Percentiles rank a stretch among this genome's conserved stretches.
These are phyloP conservation scores for Macrophomina tecta DNA, from an alignment of 2,329 filamentous ascomycete genomes.

Conservation along the genomic window DNA sequence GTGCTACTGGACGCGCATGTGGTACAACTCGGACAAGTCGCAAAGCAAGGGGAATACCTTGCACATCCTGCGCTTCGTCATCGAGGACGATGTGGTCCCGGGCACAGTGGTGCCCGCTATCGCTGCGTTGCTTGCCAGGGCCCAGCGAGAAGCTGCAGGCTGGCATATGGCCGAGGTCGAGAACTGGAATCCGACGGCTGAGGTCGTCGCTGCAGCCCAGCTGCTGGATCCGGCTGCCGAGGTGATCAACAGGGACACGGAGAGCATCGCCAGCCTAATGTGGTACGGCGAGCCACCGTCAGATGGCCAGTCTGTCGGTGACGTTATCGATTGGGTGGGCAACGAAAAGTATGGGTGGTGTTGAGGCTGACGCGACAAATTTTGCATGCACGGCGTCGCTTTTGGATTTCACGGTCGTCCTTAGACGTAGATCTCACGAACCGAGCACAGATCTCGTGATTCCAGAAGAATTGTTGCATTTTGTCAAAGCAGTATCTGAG, in stretches of 20 bases:
- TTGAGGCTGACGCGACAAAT: slow-evolving; percentile 46
- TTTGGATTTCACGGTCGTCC: neutral
- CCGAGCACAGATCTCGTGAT: neutral
- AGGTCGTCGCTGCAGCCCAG: slow-evolving; percentile 49
- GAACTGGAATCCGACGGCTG: slow-evolving; percentile 80
- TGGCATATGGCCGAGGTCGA: slow-evolving; percentile 76
- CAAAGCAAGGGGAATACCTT: slow-evolving; percentile 68
- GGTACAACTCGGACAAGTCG: slow-evolving; percentile 61
- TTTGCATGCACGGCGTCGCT: slow-evolving; percentile 8
- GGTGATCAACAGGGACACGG: slow-evolving; percentile 64
- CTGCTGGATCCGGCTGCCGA: slow-evolving; percentile 55
- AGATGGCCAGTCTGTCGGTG: slow-evolving; percentile 50
- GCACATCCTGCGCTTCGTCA: slow-evolving; percentile 70
- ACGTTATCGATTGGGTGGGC: slow-evolving; percentile 71
- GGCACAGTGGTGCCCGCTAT: slow-evolving; percentile 57
- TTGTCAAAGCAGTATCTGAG: neutral
- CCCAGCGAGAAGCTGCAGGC: slow-evolving; percentile 71
- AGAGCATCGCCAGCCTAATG: slow-evolving; percentile 73
- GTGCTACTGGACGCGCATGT: slow-evolving; percentile 75
- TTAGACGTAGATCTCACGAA: slow-evolving; percentile 19
- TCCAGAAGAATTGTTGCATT: no score
- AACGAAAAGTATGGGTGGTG: slow-evolving; percentile 84
- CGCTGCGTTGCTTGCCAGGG: slow-evolving; percentile 67
- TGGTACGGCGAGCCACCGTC: slow-evolving; percentile 65
- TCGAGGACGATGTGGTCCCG: slow-evolving; percentile 44